Conservation (phyloP, 2,329 filamentous ascomycete genomes). For the Fusarium nisikadoi region DNA sequence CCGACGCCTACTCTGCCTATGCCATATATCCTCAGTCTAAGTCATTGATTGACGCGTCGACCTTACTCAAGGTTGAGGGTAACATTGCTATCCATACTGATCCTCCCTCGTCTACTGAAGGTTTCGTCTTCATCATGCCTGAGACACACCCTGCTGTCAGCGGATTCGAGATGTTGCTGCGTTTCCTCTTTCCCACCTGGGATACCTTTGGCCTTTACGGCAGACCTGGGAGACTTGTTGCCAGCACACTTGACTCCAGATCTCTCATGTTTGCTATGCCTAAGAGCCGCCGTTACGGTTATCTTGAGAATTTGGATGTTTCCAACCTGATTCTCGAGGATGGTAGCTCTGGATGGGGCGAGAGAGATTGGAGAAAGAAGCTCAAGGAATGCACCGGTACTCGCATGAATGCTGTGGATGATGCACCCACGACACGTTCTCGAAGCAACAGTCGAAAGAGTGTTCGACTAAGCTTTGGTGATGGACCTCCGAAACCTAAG, state of each 20-base stretch:
- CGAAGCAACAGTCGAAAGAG: conserved; percentile 68
- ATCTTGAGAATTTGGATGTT: conserved; percentile 89
- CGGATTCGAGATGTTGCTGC: conserved; percentile 94
- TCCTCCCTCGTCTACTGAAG: conserved; percentile 82
- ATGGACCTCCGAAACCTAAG: conserved; percentile 48
- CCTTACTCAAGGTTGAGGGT: conserved; percentile 92
- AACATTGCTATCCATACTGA: conserved; percentile 86
- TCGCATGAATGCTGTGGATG: conserved; percentile 75
- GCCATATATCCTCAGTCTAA: conserved; percentile 97
- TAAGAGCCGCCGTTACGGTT: conserved; percentile 86
- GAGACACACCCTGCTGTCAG: conserved; percentile 91
- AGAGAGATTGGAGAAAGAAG: conserved; percentile 88
- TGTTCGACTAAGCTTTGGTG: conserved; percentile 64
- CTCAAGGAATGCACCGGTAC: conserved; percentile 88
- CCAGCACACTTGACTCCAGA: conserved; percentile 85
- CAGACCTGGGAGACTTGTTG: conserved; percentile 84
- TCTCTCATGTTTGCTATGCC: conserved; percentile 99
- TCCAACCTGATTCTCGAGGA: conserved; percentile 80
- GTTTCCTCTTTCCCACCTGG: conserved; percentile 92
- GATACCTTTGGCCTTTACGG: conserved; percentile 94
- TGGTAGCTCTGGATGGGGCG: conserved; percentile 80
- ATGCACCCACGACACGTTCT: conserved; percentile 56
- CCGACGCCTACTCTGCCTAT: conserved; percentile 90
- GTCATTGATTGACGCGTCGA: conserved; percentile 92
- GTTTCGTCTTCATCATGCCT: conserved; percentile 98